Evolutionary conservation across 1,139 yeast genomes (phyloP), one percentile per base, ranked within the genome.

Genomic region (Pichia sp.): DNA sequence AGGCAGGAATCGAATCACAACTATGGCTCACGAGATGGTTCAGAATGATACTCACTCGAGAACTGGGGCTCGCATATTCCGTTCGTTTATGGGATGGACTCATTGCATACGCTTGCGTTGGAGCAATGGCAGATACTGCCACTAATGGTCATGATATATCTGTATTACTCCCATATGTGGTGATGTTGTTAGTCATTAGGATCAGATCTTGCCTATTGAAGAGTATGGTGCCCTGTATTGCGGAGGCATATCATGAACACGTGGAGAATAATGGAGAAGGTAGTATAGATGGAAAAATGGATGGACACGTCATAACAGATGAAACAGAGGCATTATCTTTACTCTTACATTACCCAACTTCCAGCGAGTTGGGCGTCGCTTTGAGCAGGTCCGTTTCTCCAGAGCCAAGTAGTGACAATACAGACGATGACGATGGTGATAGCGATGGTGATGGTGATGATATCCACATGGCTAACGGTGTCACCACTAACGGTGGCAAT

Each of bases 1-100:
- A 42, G 8, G 61, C 76, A 39, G 66, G 63, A 38, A 55, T 77
- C 5, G 82, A 77, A 40, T 68, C 80, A 8, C 75, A 77, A 39
- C 62, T 80, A 23, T 80, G 87, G 87, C 61, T 78, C 16, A 74
- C 80, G 21, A 57, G 87, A 38, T 80, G 78, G 65, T 69, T 76
- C 14, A 59, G 87, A 34, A 56, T 80, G 29, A 42, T 79, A 1
- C 61, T 79, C 23, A 54, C 75, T 11, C 58, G 88, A 40, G 88
- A 80, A 47, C 50, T 80, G 23, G 81, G 81, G 1, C 54, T 69
- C 32, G 62, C 63, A 3, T 58, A 65, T 25, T 63, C 73, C 0
- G 58, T 69, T 18, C 55, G 62, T 17, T 50, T 77, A 3, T 73
- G 86, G 79, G 87, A 80, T 51, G 73, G 72, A 44, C 48, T 79